A percentile compares a stretch with the other conserved stretches of the same genome.
phyloP scores from a whole-genome alignment of 805 yeast species.

The Teunomyces atbi region DNA sequence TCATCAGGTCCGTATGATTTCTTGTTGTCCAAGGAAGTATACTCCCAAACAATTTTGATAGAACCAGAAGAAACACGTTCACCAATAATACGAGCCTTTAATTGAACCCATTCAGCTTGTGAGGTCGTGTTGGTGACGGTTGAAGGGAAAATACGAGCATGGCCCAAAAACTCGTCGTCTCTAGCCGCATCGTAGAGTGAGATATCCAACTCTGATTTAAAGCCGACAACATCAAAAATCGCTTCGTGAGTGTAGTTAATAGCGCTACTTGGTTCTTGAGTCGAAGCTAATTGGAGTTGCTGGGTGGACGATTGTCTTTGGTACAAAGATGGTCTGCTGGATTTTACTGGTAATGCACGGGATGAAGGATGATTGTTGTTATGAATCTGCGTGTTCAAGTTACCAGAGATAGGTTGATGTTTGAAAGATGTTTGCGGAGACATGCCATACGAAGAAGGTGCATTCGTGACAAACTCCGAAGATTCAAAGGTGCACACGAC shows the following conservation, averaged over 20 bases:
- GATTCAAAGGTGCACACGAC: slow-evolving; percentile 91
- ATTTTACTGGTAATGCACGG: slow-evolving; percentile 12
- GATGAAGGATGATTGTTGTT: slow-evolving; percentile 10
- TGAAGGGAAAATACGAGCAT: slow-evolving; percentile 69
- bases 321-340: slow-evolving; percentile 32
- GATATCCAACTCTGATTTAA: slow-evolving; percentile 78
- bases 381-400: slow-evolving; percentile 10
- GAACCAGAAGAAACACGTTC: slow-evolving; percentile 75
- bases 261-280: slow-evolving; percentile 9
- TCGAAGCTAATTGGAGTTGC: slow-evolving; percentile 28
- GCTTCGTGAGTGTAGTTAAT: slow-evolving; percentile 60
- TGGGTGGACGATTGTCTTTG: slow-evolving; percentile 39
- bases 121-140: slow-evolving; percentile 38
- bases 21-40: slow-evolving; percentile 60
- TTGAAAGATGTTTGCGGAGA: slow-evolving; percentile 19
- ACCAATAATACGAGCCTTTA: slow-evolving; percentile 71
- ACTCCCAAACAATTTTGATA: slow-evolving; percentile 72
- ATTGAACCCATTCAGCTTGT: slow-evolving; percentile 68
- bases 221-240: slow-evolving; percentile 85
- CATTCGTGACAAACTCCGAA: slow-evolving; percentile 83
- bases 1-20: slow-evolving; percentile 90
- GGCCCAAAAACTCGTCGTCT: slow-evolving; percentile 86
- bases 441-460: slow-evolving; percentile 54
- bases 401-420: slow-evolving; percentile 13
- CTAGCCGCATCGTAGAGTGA: slow-evolving; percentile 85